Base-by-base conservation (phyloP, 768 basidiomycete genomes). In the Lactifluus subvellereus region DNA sequence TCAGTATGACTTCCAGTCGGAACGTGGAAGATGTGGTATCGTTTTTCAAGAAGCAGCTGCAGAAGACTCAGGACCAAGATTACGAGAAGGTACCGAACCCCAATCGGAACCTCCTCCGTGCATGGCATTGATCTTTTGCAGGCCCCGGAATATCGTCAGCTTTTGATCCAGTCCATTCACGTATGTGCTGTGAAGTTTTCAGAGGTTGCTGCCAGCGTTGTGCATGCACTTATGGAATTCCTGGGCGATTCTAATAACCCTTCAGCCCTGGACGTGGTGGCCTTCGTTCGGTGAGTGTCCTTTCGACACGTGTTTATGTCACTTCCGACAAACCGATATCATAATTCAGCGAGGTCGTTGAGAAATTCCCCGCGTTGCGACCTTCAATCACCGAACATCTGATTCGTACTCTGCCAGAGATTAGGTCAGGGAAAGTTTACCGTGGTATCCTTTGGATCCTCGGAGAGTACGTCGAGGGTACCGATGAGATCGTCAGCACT, bases 21-120 rank as follows among this genome's bases (percentile, higher is more conserved):
- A 99, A 97, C 66, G 94, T 98, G 14, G 97, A 98, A 71, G 97
- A 98, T 55, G 93, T 98, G 1, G 95, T 96, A 1, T 72, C 89
- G 3, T 96, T 97, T 84, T 80, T 99, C 70, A 98, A 98, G 82
- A 99, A 98, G 74, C 95, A 98, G 71, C 80, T 99, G n/a, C 85
- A 90, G 69, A 87, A 85, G 72, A 98, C 96, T 0, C 86, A 97
- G 68, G 94, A 96, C 68, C 82, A 86, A 47, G 91, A 94, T 60
- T 91, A 87, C 65, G 96, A 98, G 73, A 98, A 98, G 81, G 94
- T 91, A 56, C 37, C 68, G 48, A 13, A 30, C 20, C 35, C 22
- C 45, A 58, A 13, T 38, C 43, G 27, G 14, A 35, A 27, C 27
- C 54, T n/a, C 57, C 45, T 52, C 1, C 57, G 9, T 35, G 52